These are phyloP conservation scores for Nannochloropsis oceanica DNA, from an alignment of 108 stramenopile species.

Conservation along the genomic window DNA sequence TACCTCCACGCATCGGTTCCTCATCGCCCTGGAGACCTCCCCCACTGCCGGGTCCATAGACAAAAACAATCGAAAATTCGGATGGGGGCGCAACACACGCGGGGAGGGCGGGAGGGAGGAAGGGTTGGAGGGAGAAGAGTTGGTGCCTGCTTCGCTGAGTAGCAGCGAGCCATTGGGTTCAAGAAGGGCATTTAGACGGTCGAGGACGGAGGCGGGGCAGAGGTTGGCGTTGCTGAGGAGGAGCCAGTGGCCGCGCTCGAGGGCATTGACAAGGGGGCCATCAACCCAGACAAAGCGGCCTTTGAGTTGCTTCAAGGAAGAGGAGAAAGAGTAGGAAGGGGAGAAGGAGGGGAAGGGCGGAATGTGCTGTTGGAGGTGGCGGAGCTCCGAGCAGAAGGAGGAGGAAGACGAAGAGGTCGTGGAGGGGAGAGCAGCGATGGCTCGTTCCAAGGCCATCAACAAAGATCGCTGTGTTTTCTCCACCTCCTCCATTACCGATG, in stretches of 20 bases:
- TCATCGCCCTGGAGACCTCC: conserved; percentile 95
- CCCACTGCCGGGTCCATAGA: conserved; percentile 65
- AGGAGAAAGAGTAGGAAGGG: background rate
- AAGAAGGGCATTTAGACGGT: conserved; percentile 86
- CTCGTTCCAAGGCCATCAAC: background rate
- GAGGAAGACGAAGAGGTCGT: background rate
- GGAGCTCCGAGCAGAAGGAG: background rate
- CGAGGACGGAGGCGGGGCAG: conserved; percentile 84
- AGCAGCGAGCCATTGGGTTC: conserved; percentile 80
- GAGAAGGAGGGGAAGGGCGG: background rate
- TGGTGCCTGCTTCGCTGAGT: conserved; percentile 73
- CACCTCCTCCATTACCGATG: background rate
- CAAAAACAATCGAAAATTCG: conserved; percentile 84
- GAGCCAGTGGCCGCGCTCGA: conserved; percentile 81
- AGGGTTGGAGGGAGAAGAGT: conserved; percentile 1
- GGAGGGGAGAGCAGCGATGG: background rate
- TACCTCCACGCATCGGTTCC: conserved; percentile 95
- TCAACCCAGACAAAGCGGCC: conserved; percentile 76
- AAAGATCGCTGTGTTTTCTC: background rate
- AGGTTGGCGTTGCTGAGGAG: conserved; percentile 84
- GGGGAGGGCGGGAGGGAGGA: conserved; percentile 18
- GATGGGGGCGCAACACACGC: conserved; percentile 66
- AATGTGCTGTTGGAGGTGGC: background rate
- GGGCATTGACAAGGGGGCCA: conserved; percentile 76
- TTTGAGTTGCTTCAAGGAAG: background rate